Evolutionary conservation across 495 filamentous ascomycete genomes (phyloP).

Genomic region (Xylaria palmicola): DNA sequence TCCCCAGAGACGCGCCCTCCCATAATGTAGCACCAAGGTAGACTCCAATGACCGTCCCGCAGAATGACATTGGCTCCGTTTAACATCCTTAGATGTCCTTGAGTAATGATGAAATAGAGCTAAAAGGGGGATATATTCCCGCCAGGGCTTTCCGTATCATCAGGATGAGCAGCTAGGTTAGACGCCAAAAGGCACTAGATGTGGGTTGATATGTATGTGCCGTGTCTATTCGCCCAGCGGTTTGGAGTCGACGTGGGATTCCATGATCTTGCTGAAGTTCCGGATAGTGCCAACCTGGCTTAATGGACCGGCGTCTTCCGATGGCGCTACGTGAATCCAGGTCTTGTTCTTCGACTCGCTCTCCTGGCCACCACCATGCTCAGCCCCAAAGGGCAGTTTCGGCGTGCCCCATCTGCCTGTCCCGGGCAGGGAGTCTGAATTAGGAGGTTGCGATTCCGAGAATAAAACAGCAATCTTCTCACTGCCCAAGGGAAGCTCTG

Average conservation of each 20-base stretch:
- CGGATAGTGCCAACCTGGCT: background rate
- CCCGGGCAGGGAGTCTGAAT: background rate
- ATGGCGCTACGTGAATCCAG: constrained; percentile 4
- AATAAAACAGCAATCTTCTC: background rate
- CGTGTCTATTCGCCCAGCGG: background rate
- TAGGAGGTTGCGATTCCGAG: background rate
- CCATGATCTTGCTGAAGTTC: constrained; percentile 7
- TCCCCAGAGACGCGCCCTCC: background rate
- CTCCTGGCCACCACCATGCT: background rate
- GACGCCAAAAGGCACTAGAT: background rate
- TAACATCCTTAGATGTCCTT: too few species aligned
- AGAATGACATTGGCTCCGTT: too few species aligned
- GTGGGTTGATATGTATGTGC: background rate
- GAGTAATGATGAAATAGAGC: too few species aligned
- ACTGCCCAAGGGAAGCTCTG: constrained; percentile 11
- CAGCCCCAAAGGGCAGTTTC: background rate
- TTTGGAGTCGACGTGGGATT: background rate
- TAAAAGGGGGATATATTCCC: too few species aligned
- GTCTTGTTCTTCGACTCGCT: background rate
- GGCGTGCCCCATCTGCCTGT: background rate
- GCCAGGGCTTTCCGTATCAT: too few species aligned
- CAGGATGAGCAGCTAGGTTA: background rate
- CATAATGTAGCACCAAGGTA: too few species aligned
- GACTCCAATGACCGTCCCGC: too few species aligned
- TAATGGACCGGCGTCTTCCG: background rate